Conservation (phyloP, 805 yeast species). For the Zygotorulaspora chibaensis region DNA sequence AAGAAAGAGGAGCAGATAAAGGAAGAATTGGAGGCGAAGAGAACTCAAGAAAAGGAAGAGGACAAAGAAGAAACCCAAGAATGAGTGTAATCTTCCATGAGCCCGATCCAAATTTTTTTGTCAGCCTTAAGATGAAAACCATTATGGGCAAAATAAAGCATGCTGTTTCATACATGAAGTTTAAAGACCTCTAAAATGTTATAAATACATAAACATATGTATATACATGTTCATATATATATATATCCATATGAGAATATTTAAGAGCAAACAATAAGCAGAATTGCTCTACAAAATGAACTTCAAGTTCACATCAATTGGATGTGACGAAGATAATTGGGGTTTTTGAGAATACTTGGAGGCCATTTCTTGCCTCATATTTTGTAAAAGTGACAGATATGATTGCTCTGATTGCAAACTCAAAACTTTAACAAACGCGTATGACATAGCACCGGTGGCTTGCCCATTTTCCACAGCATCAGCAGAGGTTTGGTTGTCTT, state of each 20-base stretch:
- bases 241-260: not conserved
- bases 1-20: constrained; percentile 41
- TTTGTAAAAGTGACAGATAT: constrained; percentile 63
- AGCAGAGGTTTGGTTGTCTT: constrained; percentile 79
- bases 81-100: not conserved
- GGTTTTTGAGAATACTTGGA: constrained; percentile 77
- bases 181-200: not conserved
- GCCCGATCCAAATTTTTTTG: not conserved
- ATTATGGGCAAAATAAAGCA: constrained; percentile 2
- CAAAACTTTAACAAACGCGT: constrained; percentile 67
- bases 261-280: not conserved
- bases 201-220: not conserved
- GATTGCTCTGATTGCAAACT: constrained; percentile 58
- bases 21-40: constrained; percentile 32
- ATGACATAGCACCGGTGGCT: constrained; percentile 83
- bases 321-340: constrained; percentile 75
- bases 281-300: constrained; percentile 31
- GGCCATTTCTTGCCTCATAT: constrained; percentile 58
- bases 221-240: constrained; percentile 2
- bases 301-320: constrained; percentile 58
- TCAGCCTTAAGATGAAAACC: constrained; percentile 2
- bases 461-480: constrained; percentile 70
- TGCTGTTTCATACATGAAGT: not conserved
- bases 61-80: constrained; percentile 17
- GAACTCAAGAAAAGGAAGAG: constrained; percentile 29